These are phyloP conservation scores for Aspergillus neotritici DNA, from an alignment of 2,329 filamentous ascomycete genomes.

Conservation along the genomic window DNA sequence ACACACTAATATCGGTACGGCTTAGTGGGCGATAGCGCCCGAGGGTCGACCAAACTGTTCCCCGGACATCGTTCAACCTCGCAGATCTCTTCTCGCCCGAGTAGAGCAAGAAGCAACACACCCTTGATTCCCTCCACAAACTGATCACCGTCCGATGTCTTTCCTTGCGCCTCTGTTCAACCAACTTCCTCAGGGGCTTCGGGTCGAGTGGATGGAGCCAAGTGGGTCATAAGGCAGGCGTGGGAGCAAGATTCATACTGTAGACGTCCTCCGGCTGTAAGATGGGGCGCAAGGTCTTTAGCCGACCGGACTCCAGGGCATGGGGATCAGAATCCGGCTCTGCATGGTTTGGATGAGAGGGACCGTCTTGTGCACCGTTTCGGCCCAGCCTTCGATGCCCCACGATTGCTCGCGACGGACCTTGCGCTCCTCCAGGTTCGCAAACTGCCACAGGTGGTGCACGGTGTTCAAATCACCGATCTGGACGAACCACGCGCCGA, in stretches of 20 bases:
- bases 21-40: too few species aligned
- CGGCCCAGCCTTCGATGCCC: conserved; percentile 90
- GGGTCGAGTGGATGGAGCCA: too few species aligned
- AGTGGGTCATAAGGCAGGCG: too few species aligned
- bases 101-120: too few species aligned
- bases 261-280: not conserved
- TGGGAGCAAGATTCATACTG: conserved; percentile 2
- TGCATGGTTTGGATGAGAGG: conserved; percentile 96
- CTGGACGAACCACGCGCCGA: conserved; percentile 97
- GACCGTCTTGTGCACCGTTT: conserved; percentile 97
- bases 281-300: conserved; percentile 37
- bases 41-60: too few species aligned
- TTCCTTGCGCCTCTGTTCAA: too few species aligned
- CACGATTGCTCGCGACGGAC: conserved; percentile 88
- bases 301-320: conserved; percentile 92
- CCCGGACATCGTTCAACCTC: too few species aligned
- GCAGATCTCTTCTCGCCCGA: too few species aligned
- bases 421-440: conserved; percentile 90
- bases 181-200: too few species aligned
- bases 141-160: too few species aligned
- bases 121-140: too few species aligned
- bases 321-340: conserved; percentile 84
- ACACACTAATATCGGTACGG: too few species aligned
- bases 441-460: conserved; percentile 98
- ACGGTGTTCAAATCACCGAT: conserved; percentile 97